Evolutionary conservation across 495 filamentous ascomycete species (phyloP).

Genomic region (Astrothelium subdiscretum): DNA sequence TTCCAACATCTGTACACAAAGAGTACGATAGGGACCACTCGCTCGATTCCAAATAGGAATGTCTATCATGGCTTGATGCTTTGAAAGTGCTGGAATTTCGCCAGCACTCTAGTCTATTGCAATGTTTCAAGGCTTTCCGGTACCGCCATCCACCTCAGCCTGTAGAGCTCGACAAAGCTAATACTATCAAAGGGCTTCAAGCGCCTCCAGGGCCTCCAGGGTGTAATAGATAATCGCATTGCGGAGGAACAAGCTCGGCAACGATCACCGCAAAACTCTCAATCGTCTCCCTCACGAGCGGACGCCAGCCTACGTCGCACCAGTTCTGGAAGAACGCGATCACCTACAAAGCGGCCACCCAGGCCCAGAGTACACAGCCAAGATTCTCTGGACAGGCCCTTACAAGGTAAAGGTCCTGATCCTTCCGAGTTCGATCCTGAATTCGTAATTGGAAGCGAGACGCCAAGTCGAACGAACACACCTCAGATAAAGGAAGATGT

Average conservation of each 20-base stretch:
- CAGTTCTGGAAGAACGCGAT: constrained; percentile 27
- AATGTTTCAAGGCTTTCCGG: constrained; percentile 2
- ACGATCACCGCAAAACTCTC: constrained; percentile 39
- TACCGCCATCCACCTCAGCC: background rate
- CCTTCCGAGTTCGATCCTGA: constrained; percentile 75
- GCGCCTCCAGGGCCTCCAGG: constrained; percentile 58
- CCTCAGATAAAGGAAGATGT: constrained; percentile 25
- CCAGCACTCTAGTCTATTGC: background rate
- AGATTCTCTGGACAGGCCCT: constrained; percentile 39
- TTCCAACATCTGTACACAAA: background rate
- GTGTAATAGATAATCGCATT: constrained; percentile 53
- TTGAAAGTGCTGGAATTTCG: background rate
- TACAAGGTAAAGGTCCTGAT: constrained; percentile 50
- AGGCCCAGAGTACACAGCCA: constrained; percentile 31
- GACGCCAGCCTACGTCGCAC: constrained; percentile 34
- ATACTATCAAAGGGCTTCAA: constrained; percentile 23
- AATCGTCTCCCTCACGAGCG: constrained; percentile 17
- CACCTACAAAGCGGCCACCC: constrained; percentile 13
- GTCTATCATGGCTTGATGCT: background rate
- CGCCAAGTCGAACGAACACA: constrained; percentile 44
- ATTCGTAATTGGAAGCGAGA: constrained; percentile 46
- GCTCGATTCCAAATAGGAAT: too few relatives aligned
- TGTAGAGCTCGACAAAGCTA: background rate
- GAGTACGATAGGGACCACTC: background rate
- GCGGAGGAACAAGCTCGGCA: constrained; percentile 82